phyloP scores from a whole-genome alignment of 352 stramenopile species.

The Plasmopara muralis region DNA sequence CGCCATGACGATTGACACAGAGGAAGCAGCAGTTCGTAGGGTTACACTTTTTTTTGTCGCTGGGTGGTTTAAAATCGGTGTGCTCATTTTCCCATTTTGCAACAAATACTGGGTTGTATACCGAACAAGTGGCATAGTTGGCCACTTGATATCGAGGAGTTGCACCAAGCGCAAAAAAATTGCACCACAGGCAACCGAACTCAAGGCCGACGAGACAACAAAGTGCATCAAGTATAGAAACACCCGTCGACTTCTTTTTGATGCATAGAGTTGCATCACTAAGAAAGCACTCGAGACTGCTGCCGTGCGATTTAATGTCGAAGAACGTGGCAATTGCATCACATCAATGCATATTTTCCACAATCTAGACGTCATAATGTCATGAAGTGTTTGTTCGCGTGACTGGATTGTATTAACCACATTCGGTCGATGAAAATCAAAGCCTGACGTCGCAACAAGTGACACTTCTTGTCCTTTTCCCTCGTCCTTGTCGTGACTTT shows the following conservation, averaged over 20 bases:
- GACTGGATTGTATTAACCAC: slow-evolving; percentile 22
- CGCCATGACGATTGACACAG: slow-evolving; percentile 24
- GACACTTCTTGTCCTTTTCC: slow-evolving; percentile 13
- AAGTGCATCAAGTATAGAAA: slow-evolving; percentile 59
- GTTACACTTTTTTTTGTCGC: slow-evolving; percentile 8
- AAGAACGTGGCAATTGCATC: slow-evolving; percentile 49
- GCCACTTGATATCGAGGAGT: slow-evolving; percentile 31
- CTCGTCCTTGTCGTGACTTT: background rate
- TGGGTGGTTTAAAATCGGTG: slow-evolving; percentile 17
- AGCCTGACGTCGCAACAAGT: slow-evolving; percentile 38
- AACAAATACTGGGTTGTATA: slow-evolving; percentile 39
- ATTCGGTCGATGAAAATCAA: slow-evolving; percentile 56
- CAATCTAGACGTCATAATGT: slow-evolving; percentile 59
- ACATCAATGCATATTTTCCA: slow-evolving; percentile 53
- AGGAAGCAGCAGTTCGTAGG: slow-evolving; percentile 23
- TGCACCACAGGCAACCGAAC: slow-evolving; percentile 54
- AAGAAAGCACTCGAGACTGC: slow-evolving; percentile 64
- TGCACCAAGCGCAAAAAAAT: slow-evolving; percentile 49
- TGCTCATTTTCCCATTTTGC: slow-evolving; percentile 20
- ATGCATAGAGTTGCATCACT: slow-evolving; percentile 71
- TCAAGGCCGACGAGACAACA: slow-evolving; percentile 46
- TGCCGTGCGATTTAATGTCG: slow-evolving; percentile 57
- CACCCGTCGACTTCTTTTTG: slow-evolving; percentile 46
- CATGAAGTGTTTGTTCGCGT: slow-evolving; percentile 44
- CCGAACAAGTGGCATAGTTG: slow-evolving; percentile 26